A percentile compares a stretch with the other conserved stretches of the same genome.
Conservation (phyloP, 163 green algal genomes). For the Scenedesmus sp. region DNA sequence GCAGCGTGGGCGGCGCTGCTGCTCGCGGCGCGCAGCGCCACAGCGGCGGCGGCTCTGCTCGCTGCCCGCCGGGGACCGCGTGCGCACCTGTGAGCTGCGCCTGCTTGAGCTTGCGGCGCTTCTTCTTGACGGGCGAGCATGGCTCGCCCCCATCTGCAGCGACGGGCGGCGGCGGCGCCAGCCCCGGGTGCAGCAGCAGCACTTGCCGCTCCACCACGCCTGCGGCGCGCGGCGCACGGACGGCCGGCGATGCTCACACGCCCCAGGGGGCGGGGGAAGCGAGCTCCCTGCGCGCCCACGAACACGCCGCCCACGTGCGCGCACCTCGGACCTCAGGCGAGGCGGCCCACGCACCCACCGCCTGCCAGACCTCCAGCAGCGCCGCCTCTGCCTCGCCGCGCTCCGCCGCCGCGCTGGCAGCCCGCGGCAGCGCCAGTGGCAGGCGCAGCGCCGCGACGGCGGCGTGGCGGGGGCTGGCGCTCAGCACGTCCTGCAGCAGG, state of each 20-base stretch:
- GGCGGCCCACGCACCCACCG: background rate
- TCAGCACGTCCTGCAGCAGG: constrained; percentile 11
- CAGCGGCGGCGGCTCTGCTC: no score
- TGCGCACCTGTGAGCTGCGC: constrained; percentile 27
- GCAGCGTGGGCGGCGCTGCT: no score
- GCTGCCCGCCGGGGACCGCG: no score
- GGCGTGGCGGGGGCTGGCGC: background rate
- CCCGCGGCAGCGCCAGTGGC: background rate
- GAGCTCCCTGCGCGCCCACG: no score
- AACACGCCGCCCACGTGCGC: no score
- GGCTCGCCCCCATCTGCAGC: background rate
- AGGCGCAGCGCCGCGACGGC: constrained; percentile 5
- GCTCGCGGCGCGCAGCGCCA: no score
- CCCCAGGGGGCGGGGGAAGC: no score
- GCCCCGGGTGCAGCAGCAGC: constrained; percentile 7
- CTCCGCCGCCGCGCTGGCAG: background rate
- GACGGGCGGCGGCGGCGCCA: background rate
- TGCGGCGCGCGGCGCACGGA: background rate
- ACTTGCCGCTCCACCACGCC: constrained; percentile 14
- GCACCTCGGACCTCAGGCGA: background rate
- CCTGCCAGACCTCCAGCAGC: constrained; percentile 18
- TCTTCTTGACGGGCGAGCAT: constrained; percentile 30
- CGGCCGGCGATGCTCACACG: background rate
- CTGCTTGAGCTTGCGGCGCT: constrained; percentile 45
- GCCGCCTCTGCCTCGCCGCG: background rate